phyloP scores from a whole-genome alignment of 2,329 filamentous ascomycete genomes.

The Alternaria incomplexa region DNA sequence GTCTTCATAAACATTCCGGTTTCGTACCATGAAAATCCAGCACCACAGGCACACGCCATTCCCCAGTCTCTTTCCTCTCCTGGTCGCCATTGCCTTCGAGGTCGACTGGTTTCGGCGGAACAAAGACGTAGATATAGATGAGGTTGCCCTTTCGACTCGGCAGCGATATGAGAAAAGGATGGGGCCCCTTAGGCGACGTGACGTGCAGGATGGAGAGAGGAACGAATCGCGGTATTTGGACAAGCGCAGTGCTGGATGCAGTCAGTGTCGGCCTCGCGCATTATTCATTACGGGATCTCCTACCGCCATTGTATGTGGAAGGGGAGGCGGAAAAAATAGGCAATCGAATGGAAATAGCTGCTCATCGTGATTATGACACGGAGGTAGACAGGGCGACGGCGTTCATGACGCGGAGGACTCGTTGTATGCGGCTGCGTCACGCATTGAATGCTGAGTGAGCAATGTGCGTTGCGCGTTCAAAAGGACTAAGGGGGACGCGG shows the following conservation, averaged over 20 bases:
- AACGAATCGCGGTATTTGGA: constrained; percentile 47
- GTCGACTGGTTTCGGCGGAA: constrained; percentile 46
- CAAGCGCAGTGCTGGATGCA: constrained; percentile 36
- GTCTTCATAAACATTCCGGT: not conserved
- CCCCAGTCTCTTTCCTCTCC: constrained; percentile 26
- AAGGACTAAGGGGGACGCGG: constrained; percentile 2
- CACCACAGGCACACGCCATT: constrained; percentile 49
- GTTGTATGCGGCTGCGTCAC: not conserved
- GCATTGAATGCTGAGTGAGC: constrained; percentile 8
- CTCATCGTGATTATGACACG: constrained; percentile 31
- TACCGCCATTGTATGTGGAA: constrained; percentile 35
- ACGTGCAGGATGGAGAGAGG: constrained; percentile 46
- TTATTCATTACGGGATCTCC: not conserved
- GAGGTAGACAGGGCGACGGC: not conserved
- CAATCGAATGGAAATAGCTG: constrained; percentile 37
- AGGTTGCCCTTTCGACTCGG: constrained; percentile 46
- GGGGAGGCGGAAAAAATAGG: constrained; percentile 47
- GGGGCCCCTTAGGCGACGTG: constrained; percentile 50
- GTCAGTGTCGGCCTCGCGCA: not conserved
- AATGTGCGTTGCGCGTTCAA: not conserved
- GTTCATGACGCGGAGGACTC: constrained; percentile 5
- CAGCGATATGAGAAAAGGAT: constrained; percentile 50
- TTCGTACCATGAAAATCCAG: constrained; percentile 42
- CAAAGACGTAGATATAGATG: constrained; percentile 52
- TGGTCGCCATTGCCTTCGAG: constrained; percentile 27